These are phyloP conservation scores for Colletotrichum noveboracense DNA, from an alignment of 2,329 filamentous ascomycete species.

Conservation along the genomic window DNA sequence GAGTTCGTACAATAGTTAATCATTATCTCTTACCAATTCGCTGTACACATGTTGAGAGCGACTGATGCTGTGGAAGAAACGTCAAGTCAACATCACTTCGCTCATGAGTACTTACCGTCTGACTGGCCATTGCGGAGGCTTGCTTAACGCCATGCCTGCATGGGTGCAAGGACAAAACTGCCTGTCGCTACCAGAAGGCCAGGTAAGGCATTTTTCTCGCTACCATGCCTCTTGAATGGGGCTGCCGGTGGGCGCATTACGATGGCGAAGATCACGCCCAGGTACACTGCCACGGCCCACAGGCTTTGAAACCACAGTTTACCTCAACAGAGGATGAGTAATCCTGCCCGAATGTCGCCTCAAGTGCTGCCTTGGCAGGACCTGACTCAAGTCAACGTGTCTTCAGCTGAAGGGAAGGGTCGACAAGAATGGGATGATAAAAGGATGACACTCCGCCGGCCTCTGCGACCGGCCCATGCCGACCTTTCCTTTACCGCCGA, in stretches of 20 bases:
- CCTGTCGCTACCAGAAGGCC: neutral
- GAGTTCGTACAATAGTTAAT: neutral
- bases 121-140: neutral
- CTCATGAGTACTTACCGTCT: neutral
- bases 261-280: neutral
- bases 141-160: neutral
- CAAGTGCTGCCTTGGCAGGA: neutral
- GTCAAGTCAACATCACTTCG: neutral
- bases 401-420: neutral
- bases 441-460: neutral
- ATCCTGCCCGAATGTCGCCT: neutral
- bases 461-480: neutral
- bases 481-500: accelerated
- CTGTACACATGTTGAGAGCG: neutral
- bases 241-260: neutral
- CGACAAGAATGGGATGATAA: neutral
- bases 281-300: neutral
- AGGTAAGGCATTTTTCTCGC: neutral
- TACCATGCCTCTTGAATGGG: neutral
- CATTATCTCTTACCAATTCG: neutral
- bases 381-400: neutral
- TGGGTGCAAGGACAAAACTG: neutral
- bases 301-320: neutral
- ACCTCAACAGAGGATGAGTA: neutral
- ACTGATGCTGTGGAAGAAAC: neutral